Conservation (phyloP, 352 stramenopile genomes). For the Phytophthora pistaciae region DNA sequence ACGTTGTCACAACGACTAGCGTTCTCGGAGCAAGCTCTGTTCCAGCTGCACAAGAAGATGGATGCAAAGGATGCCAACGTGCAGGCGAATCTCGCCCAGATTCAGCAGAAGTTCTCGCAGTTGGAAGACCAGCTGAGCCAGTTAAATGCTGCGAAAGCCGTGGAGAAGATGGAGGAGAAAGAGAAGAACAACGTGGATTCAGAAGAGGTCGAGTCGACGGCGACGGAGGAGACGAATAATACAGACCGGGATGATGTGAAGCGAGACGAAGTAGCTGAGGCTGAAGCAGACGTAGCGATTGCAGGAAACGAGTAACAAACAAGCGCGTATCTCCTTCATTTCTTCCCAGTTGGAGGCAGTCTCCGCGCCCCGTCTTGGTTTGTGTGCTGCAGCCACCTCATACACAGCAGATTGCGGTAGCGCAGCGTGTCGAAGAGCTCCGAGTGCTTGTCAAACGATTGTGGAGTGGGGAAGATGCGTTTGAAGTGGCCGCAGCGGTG, state of each 20-base stretch:
- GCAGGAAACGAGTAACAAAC: conserved; percentile 21
- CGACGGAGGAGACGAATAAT: conserved; percentile 10
- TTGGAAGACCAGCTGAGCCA: conserved; percentile 49
- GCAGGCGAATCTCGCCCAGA: conserved; percentile 43
- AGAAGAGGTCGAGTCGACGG: neutral
- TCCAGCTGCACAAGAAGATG: conserved; percentile 70
- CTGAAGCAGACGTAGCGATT: neutral
- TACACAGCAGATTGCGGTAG: conserved; percentile 70
- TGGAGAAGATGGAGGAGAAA: neutral
- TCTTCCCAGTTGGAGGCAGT: conserved; percentile 43
- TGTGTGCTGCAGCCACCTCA: conserved; percentile 57
- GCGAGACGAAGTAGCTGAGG: conserved; percentile 5
- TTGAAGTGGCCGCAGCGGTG: conserved; percentile 72
- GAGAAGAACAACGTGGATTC: conserved; percentile 5
- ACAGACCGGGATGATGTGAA: neutral
- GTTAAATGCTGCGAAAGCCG: conserved; percentile 21
- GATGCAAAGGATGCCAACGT: conserved; percentile 45
- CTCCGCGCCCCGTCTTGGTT: conserved; percentile 29
- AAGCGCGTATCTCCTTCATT: conserved; percentile 51
- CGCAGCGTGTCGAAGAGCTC: conserved; percentile 62
- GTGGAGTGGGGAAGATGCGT: conserved; percentile 73
- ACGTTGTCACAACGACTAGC: conserved; percentile 61
- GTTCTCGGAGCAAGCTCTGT: conserved; percentile 72
- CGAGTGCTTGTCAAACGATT: conserved; percentile 63
- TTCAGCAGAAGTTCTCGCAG: conserved; percentile 56